Evolutionary conservation across 768 basidiomycete species (phyloP).

Genomic region (Calocera viscosa): DNA sequence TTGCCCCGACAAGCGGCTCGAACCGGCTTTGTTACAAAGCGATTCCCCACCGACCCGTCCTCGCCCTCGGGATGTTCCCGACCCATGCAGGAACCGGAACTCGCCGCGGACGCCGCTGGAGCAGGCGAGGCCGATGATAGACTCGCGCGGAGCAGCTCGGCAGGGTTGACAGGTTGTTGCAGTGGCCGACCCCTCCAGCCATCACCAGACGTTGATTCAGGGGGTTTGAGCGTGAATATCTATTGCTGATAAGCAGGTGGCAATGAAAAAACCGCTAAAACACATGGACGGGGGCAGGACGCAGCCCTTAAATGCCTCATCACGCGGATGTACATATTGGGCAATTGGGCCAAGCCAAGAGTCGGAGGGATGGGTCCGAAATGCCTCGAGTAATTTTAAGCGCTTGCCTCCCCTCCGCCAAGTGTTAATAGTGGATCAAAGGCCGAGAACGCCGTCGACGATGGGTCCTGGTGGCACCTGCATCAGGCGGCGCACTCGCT

Average conservation of each 20-base stretch:
- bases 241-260: constrained; percentile 2
- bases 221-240: constrained; percentile 1
- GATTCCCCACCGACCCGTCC: too few relatives aligned
- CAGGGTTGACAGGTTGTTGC: background rate
- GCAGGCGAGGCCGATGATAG: background rate
- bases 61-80: too few relatives aligned
- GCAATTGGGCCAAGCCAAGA: background rate
- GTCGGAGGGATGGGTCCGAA: background rate
- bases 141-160: background rate
- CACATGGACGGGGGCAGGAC: background rate
- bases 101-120: background rate
- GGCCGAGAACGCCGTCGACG: background rate
- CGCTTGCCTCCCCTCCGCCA: background rate
- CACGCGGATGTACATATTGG: background rate
- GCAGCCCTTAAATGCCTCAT: background rate
- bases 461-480: background rate
- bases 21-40: background rate
- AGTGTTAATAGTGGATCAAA: background rate
- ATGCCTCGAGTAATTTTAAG: background rate
- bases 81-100: background rate
- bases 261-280: background rate
- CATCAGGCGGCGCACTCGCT: background rate
- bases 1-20: background rate
- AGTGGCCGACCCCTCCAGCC: background rate
- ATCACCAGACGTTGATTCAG: constrained; percentile 1